These are phyloP conservation scores for Trametes cinnabarina DNA, from an alignment of 768 basidiomycete genomes.

Conservation along the genomic window DNA sequence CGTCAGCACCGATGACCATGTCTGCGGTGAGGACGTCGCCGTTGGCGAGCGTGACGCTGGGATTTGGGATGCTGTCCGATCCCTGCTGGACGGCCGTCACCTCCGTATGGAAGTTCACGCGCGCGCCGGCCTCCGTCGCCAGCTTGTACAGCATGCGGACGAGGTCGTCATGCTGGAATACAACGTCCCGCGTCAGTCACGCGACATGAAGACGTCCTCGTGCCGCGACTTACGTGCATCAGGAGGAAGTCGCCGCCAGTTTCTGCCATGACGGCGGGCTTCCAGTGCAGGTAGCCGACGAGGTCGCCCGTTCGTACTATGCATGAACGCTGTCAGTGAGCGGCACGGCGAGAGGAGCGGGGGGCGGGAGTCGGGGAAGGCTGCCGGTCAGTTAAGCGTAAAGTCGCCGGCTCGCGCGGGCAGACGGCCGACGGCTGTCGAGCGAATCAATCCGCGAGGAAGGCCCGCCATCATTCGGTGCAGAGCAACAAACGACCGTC, in stretches of 20 bases:
- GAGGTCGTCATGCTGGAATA: constrained; percentile 50
- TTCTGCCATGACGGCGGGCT: constrained; percentile 46
- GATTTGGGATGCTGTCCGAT: constrained; percentile 11
- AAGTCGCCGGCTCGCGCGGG: neutral
- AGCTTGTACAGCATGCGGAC: constrained; percentile 46
- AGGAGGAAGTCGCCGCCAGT: constrained; percentile 49
- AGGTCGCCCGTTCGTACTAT: constrained; percentile 44
- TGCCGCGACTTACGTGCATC: constrained; percentile 40
- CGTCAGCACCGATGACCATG: constrained; percentile 62
- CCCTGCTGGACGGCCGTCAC: constrained; percentile 22
- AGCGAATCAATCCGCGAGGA: too few relatives aligned
- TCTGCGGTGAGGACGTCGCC: constrained; percentile 48
- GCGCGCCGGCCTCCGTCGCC: constrained; percentile 47
- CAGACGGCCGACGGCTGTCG: neutral
- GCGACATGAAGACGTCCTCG: neutral
- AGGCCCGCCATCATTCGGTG: too few relatives aligned
- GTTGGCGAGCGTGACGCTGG: constrained; percentile 33
- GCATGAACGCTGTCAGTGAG: neutral
- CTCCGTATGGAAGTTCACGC: constrained; percentile 39
- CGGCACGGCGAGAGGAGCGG: neutral
- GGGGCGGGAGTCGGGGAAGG: neutral
- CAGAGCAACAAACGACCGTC: neutral
- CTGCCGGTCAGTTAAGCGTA: constrained; percentile 13
- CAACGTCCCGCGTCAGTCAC: neutral
- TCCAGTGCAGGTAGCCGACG: constrained; percentile 47